Evolutionary conservation across 768 basidiomycete species (phyloP), one percentile per base, ranked within the genome.

Genomic region (Lactarius psammicola): DNA sequence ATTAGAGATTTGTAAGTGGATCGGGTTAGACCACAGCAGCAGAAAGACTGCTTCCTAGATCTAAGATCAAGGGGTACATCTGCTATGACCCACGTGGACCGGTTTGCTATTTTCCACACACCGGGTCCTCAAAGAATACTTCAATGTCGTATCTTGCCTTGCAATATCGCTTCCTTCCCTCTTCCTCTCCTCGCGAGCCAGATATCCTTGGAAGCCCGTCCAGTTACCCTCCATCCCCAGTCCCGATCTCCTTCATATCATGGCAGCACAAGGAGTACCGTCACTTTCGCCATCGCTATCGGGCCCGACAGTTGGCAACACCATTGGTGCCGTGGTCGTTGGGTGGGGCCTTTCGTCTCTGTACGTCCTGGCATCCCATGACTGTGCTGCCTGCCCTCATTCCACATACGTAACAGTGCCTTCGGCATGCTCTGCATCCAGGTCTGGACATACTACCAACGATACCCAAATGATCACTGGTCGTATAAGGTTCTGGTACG

Each of bases 371-470:
- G 44, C 34, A 28, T 61, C 36, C 23, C 46, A 31, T 56, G 30
- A 20, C 13, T 18, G 18, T 10, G 42, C 20, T 20, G 10, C 31
- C 10, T 20, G 28, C 36, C 46, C 66, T 59, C 40, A 61, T 23
- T 54, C 26, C 20, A 28, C 60, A 26, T 23, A 4, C 20, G 18
- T 40, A n/a, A n/a, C 57, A 70, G 67, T 7, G 20, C 65, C 31
- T 70, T 70, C 44, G 69, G 69, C 15, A 68, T 68, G 56, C 44
- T 70, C 26, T 68, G 69, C 36, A 36, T 70, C 15, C 69, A 70
- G 46, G 54, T 56, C 18, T 70, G 60, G 62, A 63, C 63, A 30
- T 70, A 70, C 26, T 68, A 59, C 26, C 42, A 44, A 20, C 67
- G 60, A 58, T 70, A 70, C 46, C 60, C 69, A 26, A 70, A 68